A percentile compares a stretch with the other conserved stretches of the same genome.
Evolutionary conservation across 2,329 filamentous ascomycete genomes (phyloP).

Genomic region (Exophiala dermatitidis): DNA sequence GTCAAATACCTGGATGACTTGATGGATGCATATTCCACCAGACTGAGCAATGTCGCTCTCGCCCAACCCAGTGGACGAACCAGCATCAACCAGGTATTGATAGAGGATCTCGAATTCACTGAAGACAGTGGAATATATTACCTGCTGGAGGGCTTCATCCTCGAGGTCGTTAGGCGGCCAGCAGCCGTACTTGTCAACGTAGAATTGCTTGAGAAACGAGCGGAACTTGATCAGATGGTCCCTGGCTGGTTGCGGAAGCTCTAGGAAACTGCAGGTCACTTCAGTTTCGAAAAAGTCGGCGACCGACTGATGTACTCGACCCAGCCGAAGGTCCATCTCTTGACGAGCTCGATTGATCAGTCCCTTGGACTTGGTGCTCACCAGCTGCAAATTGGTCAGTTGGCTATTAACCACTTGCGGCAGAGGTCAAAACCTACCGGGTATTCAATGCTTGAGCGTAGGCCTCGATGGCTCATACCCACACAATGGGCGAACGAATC

Average conservation of each 20-base stretch:
- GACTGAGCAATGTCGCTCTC: constrained; percentile 47
- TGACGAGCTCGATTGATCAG: constrained; percentile 56
- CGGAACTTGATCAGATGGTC: constrained; percentile 67
- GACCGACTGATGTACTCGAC: constrained; percentile 52
- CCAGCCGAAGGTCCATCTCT: constrained; percentile 60
- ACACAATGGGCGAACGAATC: constrained; percentile 71
- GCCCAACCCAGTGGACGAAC: constrained; percentile 31
- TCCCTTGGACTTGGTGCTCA: constrained; percentile 51
- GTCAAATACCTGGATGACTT: constrained; percentile 63
- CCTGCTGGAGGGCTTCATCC: constrained; percentile 49
- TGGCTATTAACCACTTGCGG: not conserved
- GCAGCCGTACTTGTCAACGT: constrained; percentile 60
- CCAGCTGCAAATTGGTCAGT: constrained; percentile 27
- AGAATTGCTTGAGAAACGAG: constrained; percentile 59
- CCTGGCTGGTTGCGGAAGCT: constrained; percentile 53
- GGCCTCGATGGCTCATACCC: constrained; percentile 51
- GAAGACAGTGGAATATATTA: constrained; percentile 55
- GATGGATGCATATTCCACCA: constrained; percentile 63
- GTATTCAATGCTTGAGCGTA: constrained; percentile 24
- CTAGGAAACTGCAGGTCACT: constrained; percentile 58
- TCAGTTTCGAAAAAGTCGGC: constrained; percentile 65
- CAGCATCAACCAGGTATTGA: constrained; percentile 59
- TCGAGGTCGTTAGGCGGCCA: constrained; percentile 56
- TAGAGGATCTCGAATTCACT: constrained; percentile 66
- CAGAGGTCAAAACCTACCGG: constrained; percentile 12